These are phyloP conservation scores for Marsdenia floribunda DNA, from an alignment of 257 asterid species.

Conservation along the genomic window DNA sequence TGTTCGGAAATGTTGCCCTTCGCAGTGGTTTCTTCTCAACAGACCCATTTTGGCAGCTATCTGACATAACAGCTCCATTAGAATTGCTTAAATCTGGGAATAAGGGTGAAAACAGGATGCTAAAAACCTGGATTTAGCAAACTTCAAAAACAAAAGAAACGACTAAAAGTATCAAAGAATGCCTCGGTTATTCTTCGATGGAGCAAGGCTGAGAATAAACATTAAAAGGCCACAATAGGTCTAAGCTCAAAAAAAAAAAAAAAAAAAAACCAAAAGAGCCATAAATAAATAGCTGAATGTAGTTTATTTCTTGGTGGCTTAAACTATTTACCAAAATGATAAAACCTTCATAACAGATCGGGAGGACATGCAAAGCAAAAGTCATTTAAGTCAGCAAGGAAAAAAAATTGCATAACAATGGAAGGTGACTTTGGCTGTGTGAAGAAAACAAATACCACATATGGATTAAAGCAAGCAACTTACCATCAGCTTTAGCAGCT, in stretches of 20 bases:
- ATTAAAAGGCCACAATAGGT: background rate
- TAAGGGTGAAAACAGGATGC: conserved; percentile 19
- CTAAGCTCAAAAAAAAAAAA: background rate
- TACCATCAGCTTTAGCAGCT: conserved; percentile 51
- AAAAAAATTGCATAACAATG: conserved; percentile 1
- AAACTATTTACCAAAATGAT: background rate
- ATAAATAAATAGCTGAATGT: background rate
- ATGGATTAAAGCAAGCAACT: conserved; percentile 20
- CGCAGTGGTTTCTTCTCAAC: conserved; percentile 36
- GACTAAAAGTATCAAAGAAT: conserved; percentile 4
- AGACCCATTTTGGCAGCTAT: conserved; percentile 31
- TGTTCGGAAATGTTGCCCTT: conserved; percentile 53
- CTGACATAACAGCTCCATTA: conserved; percentile 55
- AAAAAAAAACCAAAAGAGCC: background rate
- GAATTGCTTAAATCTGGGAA: conserved; percentile 36
- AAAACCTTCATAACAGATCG: background rate
- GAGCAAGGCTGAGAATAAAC: background rate
- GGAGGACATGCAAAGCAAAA: background rate
- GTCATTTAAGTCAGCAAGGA: conserved; percentile 2
- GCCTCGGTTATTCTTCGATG: background rate
- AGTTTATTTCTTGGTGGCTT: background rate
- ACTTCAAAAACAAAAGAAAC: background rate
- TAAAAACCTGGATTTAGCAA: conserved; percentile 15
- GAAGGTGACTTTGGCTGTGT: background rate
- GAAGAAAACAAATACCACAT: background rate